Percentiles rank a stretch among this genome's conserved stretches.
Evolutionary conservation across 2,329 filamentous ascomycete genomes (phyloP).

Genomic region (Aphanoascus verrucosus): DNA sequence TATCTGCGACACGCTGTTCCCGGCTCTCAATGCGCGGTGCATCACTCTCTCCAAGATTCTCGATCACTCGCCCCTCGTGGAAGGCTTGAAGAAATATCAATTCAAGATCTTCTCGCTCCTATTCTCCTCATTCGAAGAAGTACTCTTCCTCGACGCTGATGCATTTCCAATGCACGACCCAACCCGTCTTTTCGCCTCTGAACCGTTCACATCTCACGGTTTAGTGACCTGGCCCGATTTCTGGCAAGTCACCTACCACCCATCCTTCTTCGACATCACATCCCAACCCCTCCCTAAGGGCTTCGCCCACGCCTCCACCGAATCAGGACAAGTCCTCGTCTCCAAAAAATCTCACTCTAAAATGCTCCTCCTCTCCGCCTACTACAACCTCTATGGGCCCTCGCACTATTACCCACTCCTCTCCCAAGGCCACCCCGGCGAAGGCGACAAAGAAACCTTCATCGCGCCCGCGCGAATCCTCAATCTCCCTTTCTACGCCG

Average conservation of each 20-base stretch:
- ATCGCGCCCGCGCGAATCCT: constrained; percentile 13
- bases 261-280: constrained; percentile 35
- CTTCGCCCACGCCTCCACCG: constrained; percentile 35
- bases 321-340: constrained; percentile 42
- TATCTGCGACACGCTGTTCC: constrained; percentile 25
- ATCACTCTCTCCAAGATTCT: constrained; percentile 21
- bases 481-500: constrained; percentile 16
- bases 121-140: constrained; percentile 49
- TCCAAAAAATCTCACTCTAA: constrained; percentile 40
- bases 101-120: constrained; percentile 49
- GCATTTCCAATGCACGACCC: constrained; percentile 43
- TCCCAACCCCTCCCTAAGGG: constrained; percentile 32
- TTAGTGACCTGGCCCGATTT: constrained; percentile 50
- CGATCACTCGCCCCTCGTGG: constrained; percentile 30
- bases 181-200: constrained; percentile 39
- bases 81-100: constrained; percentile 52
- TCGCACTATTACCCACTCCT: constrained; percentile 40
- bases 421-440: constrained; percentile 24
- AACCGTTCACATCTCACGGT: constrained; percentile 44
- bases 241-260: constrained; percentile 36
- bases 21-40: constrained; percentile 26
- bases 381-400: constrained; percentile 48
- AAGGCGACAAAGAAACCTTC: constrained; percentile 19
- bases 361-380: constrained; percentile 41
- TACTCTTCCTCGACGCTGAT: constrained; percentile 50